Evolutionary conservation across 2,329 filamentous ascomycete species (phyloP).

Genomic region (Diaporthe helianthi): DNA sequence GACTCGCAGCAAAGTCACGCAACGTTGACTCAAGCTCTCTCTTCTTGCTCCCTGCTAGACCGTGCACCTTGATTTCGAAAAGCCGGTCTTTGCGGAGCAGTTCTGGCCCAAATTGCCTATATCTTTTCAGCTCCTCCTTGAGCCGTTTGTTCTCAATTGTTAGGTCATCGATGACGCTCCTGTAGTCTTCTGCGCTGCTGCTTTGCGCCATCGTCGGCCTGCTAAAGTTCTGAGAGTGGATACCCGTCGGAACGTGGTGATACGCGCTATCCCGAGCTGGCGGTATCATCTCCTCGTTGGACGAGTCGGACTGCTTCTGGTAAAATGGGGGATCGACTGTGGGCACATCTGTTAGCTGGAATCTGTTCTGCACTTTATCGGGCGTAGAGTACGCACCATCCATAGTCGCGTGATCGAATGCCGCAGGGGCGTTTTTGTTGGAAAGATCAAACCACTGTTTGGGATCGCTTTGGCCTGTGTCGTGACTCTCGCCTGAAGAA

Average conservation of each 20-base stretch:
- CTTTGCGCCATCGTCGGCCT: slow-evolving; percentile 47
- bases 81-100: slow-evolving; percentile 77
- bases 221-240: background rate
- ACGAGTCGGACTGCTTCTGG: slow-evolving; percentile 60
- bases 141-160: slow-evolving; percentile 84
- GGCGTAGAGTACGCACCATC: slow-evolving; percentile 49
- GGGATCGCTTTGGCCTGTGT: slow-evolving; percentile 57
- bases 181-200: slow-evolving; percentile 76
- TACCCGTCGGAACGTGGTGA: slow-evolving; percentile 34
- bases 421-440: slow-evolving; percentile 56
- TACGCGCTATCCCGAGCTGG: slow-evolving; percentile 36
- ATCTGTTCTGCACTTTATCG: no score
- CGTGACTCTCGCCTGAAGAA: slow-evolving; percentile 58
- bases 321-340: slow-evolving; percentile 62
- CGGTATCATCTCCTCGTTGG: slow-evolving; percentile 50
- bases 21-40: slow-evolving; percentile 77
- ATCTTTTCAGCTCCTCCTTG: slow-evolving; percentile 74
- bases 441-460: slow-evolving; percentile 62
- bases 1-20: slow-evolving; percentile 71
- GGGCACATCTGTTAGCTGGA: background rate
- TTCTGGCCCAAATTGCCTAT: slow-evolving; percentile 71
- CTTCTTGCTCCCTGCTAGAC: slow-evolving; percentile 74
- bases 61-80: slow-evolving; percentile 83
- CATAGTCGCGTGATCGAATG: slow-evolving; percentile 53
- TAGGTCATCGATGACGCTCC: slow-evolving; percentile 86